These are phyloP conservation scores for Neoarthrinium moseri DNA, from an alignment of 2,329 filamentous ascomycete genomes.

Conservation along the genomic window DNA sequence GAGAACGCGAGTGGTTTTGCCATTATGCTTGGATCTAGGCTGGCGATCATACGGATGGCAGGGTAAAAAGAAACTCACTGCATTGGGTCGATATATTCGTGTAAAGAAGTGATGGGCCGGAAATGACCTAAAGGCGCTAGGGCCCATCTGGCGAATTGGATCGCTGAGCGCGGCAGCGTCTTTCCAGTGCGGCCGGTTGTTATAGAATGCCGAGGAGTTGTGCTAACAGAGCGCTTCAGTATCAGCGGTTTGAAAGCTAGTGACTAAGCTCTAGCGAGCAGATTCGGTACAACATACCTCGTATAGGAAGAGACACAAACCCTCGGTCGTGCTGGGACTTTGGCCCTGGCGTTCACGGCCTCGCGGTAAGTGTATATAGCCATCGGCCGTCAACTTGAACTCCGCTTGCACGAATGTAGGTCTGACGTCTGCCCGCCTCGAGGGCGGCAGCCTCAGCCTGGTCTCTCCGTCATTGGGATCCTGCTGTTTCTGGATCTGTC, in stretches of 20 bases:
- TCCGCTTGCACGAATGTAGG: conserved; percentile 32
- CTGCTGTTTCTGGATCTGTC: conserved; percentile 28
- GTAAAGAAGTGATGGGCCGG: conserved; percentile 59
- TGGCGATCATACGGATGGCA: too few species aligned
- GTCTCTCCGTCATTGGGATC: conserved; percentile 16
- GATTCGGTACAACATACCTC: conserved; percentile 39
- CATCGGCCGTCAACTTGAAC: conserved; percentile 42
- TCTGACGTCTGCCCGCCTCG: conserved; percentile 36
- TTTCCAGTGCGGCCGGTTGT: conserved; percentile 34
- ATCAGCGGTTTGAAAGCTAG: neutral
- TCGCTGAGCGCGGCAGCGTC: conserved; percentile 32
- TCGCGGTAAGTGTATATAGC: conserved; percentile 39
- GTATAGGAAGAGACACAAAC: conserved; percentile 51
- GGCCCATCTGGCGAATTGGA: conserved; percentile 40
- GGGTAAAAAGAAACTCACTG: conserved; percentile 37
- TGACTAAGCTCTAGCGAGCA: neutral
- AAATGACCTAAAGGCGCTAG: conserved; percentile 46
- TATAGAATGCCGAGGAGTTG: conserved; percentile 37
- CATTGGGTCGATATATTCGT: conserved; percentile 51
- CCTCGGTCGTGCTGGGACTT: conserved; percentile 27
- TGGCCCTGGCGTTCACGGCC: conserved; percentile 22
- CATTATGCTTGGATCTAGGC: too few species aligned
- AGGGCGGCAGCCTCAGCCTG: conserved; percentile 37
- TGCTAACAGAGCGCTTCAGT: conserved; percentile 33
- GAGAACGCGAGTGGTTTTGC: too few species aligned